phyloP scores from a whole-genome alignment of 805 yeast species.

The Jamesozyma jinghongensis region DNA sequence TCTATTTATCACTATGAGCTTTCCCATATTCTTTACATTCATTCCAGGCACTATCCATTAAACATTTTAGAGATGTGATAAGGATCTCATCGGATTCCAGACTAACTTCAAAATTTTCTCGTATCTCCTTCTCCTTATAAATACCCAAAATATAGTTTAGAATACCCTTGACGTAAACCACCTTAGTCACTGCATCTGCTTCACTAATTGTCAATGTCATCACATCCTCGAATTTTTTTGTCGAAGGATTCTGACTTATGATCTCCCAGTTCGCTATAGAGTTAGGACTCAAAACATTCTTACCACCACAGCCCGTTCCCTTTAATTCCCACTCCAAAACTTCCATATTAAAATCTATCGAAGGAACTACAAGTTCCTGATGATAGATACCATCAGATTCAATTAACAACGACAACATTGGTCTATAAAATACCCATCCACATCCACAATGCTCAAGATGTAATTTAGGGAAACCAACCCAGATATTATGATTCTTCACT shows the following conservation, averaged over 20 bases:
- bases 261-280: conserved; percentile 16
- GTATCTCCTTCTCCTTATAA: conserved; percentile 16
- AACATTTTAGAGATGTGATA: conserved; percentile 4
- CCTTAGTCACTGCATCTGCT: conserved; percentile 31
- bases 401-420: conserved; percentile 11
- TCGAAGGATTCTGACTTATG: conserved; percentile 10
- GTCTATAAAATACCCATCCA: conserved; percentile 13
- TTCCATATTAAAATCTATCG: conserved; percentile 11
- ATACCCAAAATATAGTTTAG: conserved; percentile 31
- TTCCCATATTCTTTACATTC: conserved; percentile 12
- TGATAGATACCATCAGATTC: conserved; percentile 14
- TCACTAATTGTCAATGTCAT: conserved; percentile 35
- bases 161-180: conserved; percentile 32
- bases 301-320: conserved; percentile 8
- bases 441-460: conserved; percentile 16
- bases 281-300: conserved; percentile 14
- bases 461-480: conserved; percentile 18
- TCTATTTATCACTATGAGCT: too few species aligned
- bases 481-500: conserved; percentile 11
- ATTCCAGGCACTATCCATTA: not conserved
- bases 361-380: conserved; percentile 14
- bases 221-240: conserved; percentile 27
- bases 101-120: conserved; percentile 9
- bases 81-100: conserved; percentile 8
- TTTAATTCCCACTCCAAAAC: conserved; percentile 12